Base-by-base conservation (phyloP, 2,329 filamentous ascomycete genomes). In the Fragosphaeria purpurea region DNA sequence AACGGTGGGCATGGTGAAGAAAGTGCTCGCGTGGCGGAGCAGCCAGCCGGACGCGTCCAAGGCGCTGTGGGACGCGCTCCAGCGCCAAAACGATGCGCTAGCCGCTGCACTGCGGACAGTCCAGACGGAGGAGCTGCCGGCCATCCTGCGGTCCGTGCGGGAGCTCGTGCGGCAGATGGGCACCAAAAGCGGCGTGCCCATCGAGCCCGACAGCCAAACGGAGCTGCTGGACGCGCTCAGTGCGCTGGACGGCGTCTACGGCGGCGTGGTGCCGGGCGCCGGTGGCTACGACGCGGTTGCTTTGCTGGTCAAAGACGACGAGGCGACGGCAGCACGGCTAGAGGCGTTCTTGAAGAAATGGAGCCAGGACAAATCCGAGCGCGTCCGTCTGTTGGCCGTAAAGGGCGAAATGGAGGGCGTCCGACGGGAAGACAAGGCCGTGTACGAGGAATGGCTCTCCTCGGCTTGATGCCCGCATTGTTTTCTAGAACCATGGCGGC, bases 1-100 rank as follows among this genome's bases (percentile, higher is more conserved):
- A 70, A 97, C 91, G 7, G 90, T 95, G 0, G 80, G 88, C 11
- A 97, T 98, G 93, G 93, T 96, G 39, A 95, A 91, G 70, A 80
- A 87, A 63, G 87, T 98, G 11, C 74, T 97, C 4, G 77, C 78
- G 35, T 98, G 93, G 93, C 75, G 86, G 47, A 77, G 79, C 46
- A 67, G 76, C 45, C 80, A 88, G 22, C 69, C 74, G 0, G 74
- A 75, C 3, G 77, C 75, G n/a, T 83, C 89, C 2, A 78, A 80
- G 55, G 61, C 66, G 54, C 72, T 96, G 13, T 97, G 90, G 88
- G 75, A 77, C 44, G 72, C 77, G 1, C 68, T 98, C 52, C 88
- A 97, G 65, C 65, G 63, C 2, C 76, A 78, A 35, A 96, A 96
- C 62, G 82, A 88, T 58, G 73, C 68, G 10, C 70, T 98, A 4